phyloP scores from a whole-genome alignment of 1,284 basidiomycete genomes.

The Xanthoconium separans region DNA sequence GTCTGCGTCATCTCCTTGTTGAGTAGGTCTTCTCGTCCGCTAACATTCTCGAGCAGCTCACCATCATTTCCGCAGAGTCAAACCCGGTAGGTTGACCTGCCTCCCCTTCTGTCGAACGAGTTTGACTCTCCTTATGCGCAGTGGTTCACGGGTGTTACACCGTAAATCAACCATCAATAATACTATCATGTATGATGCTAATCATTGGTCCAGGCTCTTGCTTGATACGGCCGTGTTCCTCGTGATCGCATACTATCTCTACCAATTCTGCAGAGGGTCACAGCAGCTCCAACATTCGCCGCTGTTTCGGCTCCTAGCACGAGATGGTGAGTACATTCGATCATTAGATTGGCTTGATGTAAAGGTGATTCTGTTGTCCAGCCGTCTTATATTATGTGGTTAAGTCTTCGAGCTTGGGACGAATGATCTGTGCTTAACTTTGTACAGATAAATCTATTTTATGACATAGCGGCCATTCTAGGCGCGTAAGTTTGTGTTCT shows the following conservation, averaged over 20 bases:
- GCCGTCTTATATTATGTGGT: conserved; percentile 5
- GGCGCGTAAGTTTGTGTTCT: neutral
- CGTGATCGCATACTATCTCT: conserved; percentile 4
- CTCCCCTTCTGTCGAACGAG: no score
- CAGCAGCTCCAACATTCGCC: neutral
- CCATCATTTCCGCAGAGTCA: neutral
- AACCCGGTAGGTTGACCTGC: neutral
- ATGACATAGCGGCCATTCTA: neutral
- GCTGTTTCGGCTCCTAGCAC: conserved; percentile 4
- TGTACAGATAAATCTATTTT: neutral
- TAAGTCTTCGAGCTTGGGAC: neutral
- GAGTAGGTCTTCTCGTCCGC: neutral
- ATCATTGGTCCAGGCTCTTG: neutral
- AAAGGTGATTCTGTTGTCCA: neutral
- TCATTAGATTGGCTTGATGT: neutral
- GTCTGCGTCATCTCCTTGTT: neutral
- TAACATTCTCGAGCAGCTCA: neutral
- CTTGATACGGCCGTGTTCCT: conserved; percentile 2
- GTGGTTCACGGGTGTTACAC: conserved; percentile 1
- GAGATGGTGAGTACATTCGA: conserved; percentile 3
- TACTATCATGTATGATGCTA: neutral
- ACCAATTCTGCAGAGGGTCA: neutral
- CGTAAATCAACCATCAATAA: neutral
- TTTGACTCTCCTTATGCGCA: neutral
- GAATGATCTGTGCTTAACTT: neutral